Evolutionary conservation across 768 basidiomycete species (phyloP).

Genomic region (Suillus sp.): DNA sequence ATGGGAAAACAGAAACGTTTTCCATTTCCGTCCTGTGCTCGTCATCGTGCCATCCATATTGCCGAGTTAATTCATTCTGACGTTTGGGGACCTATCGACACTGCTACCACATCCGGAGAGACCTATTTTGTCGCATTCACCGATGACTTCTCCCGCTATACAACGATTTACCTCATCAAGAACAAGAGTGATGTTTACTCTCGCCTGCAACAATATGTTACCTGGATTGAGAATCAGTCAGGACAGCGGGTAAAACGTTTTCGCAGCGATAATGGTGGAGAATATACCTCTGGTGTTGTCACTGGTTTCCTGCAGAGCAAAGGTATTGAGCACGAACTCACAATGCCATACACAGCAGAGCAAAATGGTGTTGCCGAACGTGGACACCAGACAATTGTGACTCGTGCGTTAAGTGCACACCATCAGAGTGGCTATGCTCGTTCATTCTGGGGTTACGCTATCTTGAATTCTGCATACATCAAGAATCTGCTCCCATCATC

Average conservation of each 20-base stretch:
- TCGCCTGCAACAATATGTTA: background rate
- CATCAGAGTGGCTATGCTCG: slow-evolving; percentile 26
- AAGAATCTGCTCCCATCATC: slow-evolving; percentile 22
- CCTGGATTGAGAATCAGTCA: background rate
- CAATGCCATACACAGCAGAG: slow-evolving; percentile 8
- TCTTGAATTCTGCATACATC: slow-evolving; percentile 24
- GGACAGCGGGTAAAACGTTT: slow-evolving; percentile 8
- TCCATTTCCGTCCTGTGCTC: background rate
- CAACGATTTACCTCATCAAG: too few species aligned
- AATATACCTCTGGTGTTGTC: slow-evolving; percentile 10
- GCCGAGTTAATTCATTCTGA: too few species aligned
- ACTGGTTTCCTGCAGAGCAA: background rate
- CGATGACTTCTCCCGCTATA: too few species aligned
- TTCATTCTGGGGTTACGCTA: slow-evolving; percentile 29
- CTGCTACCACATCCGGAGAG: too few species aligned
- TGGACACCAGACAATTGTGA: slow-evolving; percentile 29
- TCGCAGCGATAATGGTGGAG: slow-evolving; percentile 17
- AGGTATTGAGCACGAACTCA: slow-evolving; percentile 4
- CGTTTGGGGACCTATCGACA: too few species aligned
- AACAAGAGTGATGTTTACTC: too few species aligned
- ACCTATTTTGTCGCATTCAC: too few species aligned
- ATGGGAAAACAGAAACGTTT: background rate
- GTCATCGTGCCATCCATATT: background rate
- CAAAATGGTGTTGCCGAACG: slow-evolving; percentile 36
- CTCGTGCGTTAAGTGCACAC: slow-evolving; percentile 21